These are phyloP conservation scores for Sanguinoderma infundibulare DNA, from an alignment of 1,284 basidiomycete species.

Conservation along the genomic window DNA sequence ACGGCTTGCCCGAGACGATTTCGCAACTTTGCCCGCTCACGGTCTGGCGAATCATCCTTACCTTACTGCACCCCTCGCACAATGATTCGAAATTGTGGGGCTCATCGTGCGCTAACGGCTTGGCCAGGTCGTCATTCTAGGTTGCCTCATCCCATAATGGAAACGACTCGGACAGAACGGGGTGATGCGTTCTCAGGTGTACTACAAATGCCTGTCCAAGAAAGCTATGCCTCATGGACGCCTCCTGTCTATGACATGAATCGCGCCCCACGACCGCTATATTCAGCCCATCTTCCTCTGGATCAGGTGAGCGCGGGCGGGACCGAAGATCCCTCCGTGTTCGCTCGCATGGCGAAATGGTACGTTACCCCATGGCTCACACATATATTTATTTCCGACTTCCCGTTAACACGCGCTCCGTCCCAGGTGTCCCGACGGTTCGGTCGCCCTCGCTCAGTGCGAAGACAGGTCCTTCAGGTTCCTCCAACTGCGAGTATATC, in stretches of 20 bases:
- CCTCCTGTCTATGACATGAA: conserved; percentile 19
- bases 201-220: background rate
- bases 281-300: conserved; percentile 4
- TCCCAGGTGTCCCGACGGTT: conserved; percentile 71
- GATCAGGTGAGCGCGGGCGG: background rate
- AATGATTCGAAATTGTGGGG: too few species aligned
- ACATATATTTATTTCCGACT: background rate
- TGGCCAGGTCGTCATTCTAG: too few species aligned
- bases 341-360: conserved; percentile 57
- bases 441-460: conserved; percentile 58
- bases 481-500: conserved; percentile 43
- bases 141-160: too few species aligned
- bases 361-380: conserved; percentile 25
- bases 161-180: too few species aligned
- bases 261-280: conserved; percentile 3
- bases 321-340: conserved; percentile 28
- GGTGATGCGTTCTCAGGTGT: background rate
- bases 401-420: conserved; percentile 8
- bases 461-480: conserved; percentile 63
- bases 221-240: conserved; percentile 8
- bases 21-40: too few species aligned
- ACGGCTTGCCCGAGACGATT: too few species aligned
- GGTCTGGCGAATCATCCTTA: too few species aligned
- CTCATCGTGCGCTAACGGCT: too few species aligned
- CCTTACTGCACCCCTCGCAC: too few species aligned